A percentile compares a stretch with the other conserved stretches of the same genome.
These are phyloP conservation scores for Neltuma alba DNA, from an alignment of 306 rosid species.

Conservation along the genomic window DNA sequence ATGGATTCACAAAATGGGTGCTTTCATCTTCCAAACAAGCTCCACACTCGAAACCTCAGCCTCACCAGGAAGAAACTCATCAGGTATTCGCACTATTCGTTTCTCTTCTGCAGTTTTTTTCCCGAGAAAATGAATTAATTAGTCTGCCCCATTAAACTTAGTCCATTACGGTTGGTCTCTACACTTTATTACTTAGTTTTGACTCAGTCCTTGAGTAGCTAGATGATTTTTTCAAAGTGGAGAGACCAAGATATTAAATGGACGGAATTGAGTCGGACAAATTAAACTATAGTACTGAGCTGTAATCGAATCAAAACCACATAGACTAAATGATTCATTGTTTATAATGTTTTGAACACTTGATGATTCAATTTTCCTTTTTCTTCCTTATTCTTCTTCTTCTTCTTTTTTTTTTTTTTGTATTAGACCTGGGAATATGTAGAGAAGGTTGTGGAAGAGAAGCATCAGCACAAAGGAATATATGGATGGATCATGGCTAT, in stretches of 20 bases:
- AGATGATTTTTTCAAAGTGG: not conserved
- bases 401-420: not conserved
- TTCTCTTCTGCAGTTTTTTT: not conserved
- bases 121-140: not conserved
- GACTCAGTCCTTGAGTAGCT: not conserved
- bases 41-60: constrained; percentile 3
- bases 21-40: constrained; percentile 2
- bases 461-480: constrained; percentile 30
- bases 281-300: too few species aligned
- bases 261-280: not conserved
- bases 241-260: not conserved
- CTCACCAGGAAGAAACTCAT: constrained; percentile 31
- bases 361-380: not conserved
- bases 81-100: constrained; percentile 34
- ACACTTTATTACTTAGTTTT: not conserved
- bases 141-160: not conserved
- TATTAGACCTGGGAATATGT: constrained; percentile 54
- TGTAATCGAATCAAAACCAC: not conserved
- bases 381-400: too few species aligned
- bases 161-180: not conserved
- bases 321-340: not conserved
- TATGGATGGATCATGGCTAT: constrained; percentile 47
- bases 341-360: not conserved
- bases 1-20: constrained; percentile 27
- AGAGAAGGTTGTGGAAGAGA: constrained; percentile 50